phyloP scores from a whole-genome alignment of 2,329 filamentous ascomycete species.

The Dothiorella sarmentorum region DNA sequence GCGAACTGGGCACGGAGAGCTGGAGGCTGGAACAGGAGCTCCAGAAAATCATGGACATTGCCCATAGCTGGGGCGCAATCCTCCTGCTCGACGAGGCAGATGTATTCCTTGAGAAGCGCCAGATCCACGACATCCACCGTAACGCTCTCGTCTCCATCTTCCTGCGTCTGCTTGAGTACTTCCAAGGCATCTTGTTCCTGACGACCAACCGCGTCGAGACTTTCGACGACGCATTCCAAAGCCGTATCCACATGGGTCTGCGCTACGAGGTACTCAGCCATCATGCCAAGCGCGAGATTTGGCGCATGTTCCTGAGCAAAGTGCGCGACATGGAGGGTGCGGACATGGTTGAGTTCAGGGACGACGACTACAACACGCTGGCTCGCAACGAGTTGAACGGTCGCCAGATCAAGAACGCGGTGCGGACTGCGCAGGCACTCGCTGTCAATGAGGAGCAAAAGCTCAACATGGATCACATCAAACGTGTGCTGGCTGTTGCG shows the following conservation, averaged over 20 bases:
- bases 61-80: slow-evolving; percentile 81
- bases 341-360: slow-evolving; percentile 54
- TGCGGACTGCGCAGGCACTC: slow-evolving; percentile 77
- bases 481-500: slow-evolving; percentile 77
- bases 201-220: slow-evolving; percentile 71
- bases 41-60: slow-evolving; percentile 80
- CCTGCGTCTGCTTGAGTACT: slow-evolving; percentile 82
- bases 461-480: slow-evolving; percentile 75
- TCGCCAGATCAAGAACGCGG: slow-evolving; percentile 82
- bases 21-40: slow-evolving; percentile 70
- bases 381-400: slow-evolving; percentile 68
- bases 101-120: slow-evolving; percentile 67
- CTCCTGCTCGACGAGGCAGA: slow-evolving; percentile 74
- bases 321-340: slow-evolving; percentile 62
- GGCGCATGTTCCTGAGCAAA: slow-evolving; percentile 77
- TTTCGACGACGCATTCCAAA: slow-evolving; percentile 88
- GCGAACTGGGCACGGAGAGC: slow-evolving; percentile 77
- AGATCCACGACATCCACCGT: slow-evolving; percentile 77
- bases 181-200: slow-evolving; percentile 37
- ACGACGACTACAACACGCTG: slow-evolving; percentile 64
- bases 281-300: slow-evolving; percentile 74
- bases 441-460: slow-evolving; percentile 70
- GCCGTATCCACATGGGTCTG: slow-evolving; percentile 79
- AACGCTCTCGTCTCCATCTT: slow-evolving; percentile 87
- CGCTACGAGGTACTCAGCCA: slow-evolving; percentile 71